Evolutionary conservation across 441 rosid genomes (phyloP).

Genomic region (Erodium trifolium): DNA sequence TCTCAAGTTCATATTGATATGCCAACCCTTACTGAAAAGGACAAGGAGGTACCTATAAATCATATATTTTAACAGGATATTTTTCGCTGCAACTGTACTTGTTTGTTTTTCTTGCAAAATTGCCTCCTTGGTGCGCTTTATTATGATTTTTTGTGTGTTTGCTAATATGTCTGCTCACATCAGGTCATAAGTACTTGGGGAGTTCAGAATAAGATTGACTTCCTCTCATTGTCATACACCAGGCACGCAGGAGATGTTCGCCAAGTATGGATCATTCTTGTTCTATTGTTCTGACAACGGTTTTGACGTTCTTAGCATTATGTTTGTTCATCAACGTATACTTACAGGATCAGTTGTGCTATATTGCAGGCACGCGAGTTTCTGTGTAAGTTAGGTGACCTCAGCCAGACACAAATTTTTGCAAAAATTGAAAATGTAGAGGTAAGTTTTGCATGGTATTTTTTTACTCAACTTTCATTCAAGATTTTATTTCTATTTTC

Average conservation of each 20-base stretch:
- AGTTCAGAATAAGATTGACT: slow-evolving; percentile 58
- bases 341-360: slow-evolving; percentile 9
- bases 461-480: background rate
- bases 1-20: slow-evolving; percentile 79
- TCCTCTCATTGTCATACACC: too few relatives aligned
- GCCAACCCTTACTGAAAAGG: slow-evolving; percentile 86
- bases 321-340: background rate
- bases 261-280: slow-evolving; percentile 33
- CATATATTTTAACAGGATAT: background rate
- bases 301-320: background rate
- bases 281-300: background rate
- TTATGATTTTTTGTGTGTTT: background rate
- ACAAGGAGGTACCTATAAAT: slow-evolving; percentile 55
- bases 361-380: slow-evolving; percentile 64
- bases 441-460: slow-evolving; percentile 30
- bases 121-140: background rate
- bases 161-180: background rate
- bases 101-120: background rate
- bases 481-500: background rate
- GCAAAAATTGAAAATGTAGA: slow-evolving; percentile 92
- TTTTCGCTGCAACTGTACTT: background rate
- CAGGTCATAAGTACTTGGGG: slow-evolving; percentile 95
- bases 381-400: slow-evolving; percentile 77
- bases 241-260: slow-evolving; percentile 71
- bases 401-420: slow-evolving; percentile 82